A percentile compares a stretch with the other conserved stretches of the same genome.
Conservation (phyloP, 306 rosid genomes). For the Vigna hirtella region DNA sequence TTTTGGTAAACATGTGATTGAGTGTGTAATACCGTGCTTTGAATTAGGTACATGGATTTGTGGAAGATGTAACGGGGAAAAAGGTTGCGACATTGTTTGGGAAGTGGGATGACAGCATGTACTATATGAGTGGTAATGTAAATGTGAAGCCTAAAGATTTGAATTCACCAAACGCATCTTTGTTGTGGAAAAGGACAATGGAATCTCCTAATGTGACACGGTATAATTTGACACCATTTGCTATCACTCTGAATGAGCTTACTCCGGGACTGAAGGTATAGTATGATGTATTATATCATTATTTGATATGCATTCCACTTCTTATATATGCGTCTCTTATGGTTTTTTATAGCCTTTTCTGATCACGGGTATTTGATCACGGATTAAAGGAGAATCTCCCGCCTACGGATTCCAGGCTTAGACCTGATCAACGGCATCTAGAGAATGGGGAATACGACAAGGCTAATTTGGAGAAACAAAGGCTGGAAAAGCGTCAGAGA, state of each 20-base stretch:
- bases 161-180: slow-evolving; percentile 54
- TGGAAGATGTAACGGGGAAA: slow-evolving; percentile 73
- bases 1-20: not conserved
- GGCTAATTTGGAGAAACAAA: slow-evolving; percentile 91
- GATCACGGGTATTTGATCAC: slow-evolving; percentile 88
- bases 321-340: slow-evolving; percentile 57
- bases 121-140: slow-evolving; percentile 67
- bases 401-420: slow-evolving; percentile 95
- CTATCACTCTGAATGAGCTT: slow-evolving; percentile 89
- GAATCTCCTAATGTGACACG: slow-evolving; percentile 75
- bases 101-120: slow-evolving; percentile 92
- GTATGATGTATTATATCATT: slow-evolving; percentile 52
- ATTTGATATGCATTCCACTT: slow-evolving; percentile 49
- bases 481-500: slow-evolving; percentile 94
- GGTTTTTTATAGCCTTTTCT: slow-evolving; percentile 73
- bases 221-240: slow-evolving; percentile 91
- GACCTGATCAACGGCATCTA: slow-evolving; percentile 97
- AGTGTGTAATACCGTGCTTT: not conserved
- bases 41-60: slow-evolving; percentile 76
- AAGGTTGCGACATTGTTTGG: slow-evolving; percentile 82
- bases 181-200: slow-evolving; percentile 84
- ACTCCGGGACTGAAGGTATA: slow-evolving; percentile 85
- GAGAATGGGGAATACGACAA: slow-evolving; percentile 96
- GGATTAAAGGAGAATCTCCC: slow-evolving; percentile 99
- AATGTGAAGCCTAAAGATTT: slow-evolving; percentile 63